These are phyloP conservation scores for Penstemon davidsonii DNA, from an alignment of 257 asterid genomes.

Conservation along the genomic window DNA sequence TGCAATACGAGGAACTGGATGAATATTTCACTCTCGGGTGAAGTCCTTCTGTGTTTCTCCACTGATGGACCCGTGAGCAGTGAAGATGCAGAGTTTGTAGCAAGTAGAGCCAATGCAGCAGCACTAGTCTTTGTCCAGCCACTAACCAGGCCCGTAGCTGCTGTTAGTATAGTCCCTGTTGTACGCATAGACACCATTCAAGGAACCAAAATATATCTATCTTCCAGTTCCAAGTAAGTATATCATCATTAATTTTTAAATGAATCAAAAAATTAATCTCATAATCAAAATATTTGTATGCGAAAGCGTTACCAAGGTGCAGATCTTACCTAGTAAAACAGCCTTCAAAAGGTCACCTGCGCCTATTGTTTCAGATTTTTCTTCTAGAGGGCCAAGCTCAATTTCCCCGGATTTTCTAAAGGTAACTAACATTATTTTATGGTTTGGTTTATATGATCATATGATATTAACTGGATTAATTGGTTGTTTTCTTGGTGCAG, in stretches of 20 bases:
- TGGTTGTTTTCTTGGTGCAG: slow-evolving; percentile 16
- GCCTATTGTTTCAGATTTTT: slow-evolving; percentile 49
- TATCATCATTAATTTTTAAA: not conserved
- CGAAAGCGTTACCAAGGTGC: slow-evolving; percentile 36
- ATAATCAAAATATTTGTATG: not conserved
- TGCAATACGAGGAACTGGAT: slow-evolving; percentile 33
- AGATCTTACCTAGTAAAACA: slow-evolving; percentile 48
- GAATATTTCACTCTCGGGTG: slow-evolving; percentile 34
- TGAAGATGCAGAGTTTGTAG: slow-evolving; percentile 41
- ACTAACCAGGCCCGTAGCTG: slow-evolving; percentile 41
- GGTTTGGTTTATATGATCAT: too few relatives aligned
- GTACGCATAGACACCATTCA: slow-evolving; percentile 49
- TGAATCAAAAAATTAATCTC: not conserved
- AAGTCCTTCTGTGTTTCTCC: slow-evolving; percentile 45
- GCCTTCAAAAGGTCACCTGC: slow-evolving; percentile 43
- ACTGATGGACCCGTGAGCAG: slow-evolving; percentile 34
- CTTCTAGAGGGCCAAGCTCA: slow-evolving; percentile 76
- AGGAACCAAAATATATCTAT: slow-evolving; percentile 40
- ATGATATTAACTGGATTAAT: not conserved
- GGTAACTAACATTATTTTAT: slow-evolving; percentile 32
- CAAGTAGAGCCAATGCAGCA: slow-evolving; percentile 36
- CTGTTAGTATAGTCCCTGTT: slow-evolving; percentile 46
- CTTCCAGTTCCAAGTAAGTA: slow-evolving; percentile 27
- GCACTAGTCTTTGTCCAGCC: slow-evolving; percentile 62
- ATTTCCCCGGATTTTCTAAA: slow-evolving; percentile 60